A percentile compares a stretch with the other conserved stretches of the same genome.
Conservation (phyloP, 2,329 filamentous ascomycete species). For the Aspergillus pseudoviridinutans region DNA sequence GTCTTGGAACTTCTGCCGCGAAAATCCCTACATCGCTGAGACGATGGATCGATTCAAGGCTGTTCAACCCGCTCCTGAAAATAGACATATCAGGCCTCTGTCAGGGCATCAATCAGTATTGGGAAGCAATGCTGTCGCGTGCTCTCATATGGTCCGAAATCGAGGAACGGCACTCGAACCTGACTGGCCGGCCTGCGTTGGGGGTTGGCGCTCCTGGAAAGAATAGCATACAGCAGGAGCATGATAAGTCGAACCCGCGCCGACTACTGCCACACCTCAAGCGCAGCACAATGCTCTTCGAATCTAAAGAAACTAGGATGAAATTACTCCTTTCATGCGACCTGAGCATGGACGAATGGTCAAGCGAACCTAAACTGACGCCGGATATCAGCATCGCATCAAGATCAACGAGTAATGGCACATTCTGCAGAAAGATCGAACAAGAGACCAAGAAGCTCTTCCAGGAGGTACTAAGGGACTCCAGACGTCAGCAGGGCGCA, state of each 20-base stretch:
- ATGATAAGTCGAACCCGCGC: constrained; percentile 18
- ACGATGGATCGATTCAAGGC: constrained; percentile 32
- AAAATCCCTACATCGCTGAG: constrained; percentile 28
- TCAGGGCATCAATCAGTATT: constrained; percentile 41
- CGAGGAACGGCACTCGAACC: constrained; percentile 20
- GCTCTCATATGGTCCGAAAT: constrained; percentile 36
- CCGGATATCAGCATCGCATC: constrained; percentile 33
- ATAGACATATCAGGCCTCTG: constrained; percentile 40
- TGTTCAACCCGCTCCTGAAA: constrained; percentile 32
- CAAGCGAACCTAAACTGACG: constrained; percentile 36
- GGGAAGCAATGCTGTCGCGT: constrained; percentile 37
- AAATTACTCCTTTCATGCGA: constrained; percentile 33
- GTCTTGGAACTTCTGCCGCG: constrained; percentile 12
- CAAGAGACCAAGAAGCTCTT: constrained; percentile 39
- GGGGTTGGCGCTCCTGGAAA: neutral
- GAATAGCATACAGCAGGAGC: neutral
- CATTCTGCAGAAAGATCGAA: constrained; percentile 27
- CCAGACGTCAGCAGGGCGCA: constrained; percentile 4
- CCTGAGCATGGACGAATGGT: constrained; percentile 37
- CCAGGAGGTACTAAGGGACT: constrained; percentile 28
- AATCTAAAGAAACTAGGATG: constrained; percentile 10
- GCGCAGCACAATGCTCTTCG: constrained; percentile 33
- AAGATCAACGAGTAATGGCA: constrained; percentile 6
- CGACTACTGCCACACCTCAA: constrained; percentile 34
- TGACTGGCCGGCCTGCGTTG: constrained; percentile 7